Conservation (phyloP, 1,284 basidiomycete species). For the Gomphus bonarii region DNA sequence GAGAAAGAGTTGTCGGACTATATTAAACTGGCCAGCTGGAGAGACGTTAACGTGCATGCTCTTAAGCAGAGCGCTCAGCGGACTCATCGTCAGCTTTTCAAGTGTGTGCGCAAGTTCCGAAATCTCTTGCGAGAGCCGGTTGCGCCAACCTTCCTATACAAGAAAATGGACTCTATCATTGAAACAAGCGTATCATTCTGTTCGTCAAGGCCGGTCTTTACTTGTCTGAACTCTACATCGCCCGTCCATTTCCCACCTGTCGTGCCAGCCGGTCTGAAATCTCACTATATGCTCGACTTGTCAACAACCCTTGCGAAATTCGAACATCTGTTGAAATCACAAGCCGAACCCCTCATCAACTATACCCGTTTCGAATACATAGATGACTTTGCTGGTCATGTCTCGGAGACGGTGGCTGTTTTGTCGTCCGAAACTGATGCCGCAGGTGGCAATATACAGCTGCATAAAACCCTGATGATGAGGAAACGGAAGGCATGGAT, state of each 20-base stretch:
- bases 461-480: slow-evolving; percentile 66
- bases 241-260: slow-evolving; percentile 13
- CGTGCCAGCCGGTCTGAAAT: slow-evolving; percentile 10
- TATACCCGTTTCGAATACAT: slow-evolving; percentile 31
- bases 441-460: slow-evolving; percentile 57
- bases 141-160: slow-evolving; percentile 20
- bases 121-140: slow-evolving; percentile 76
- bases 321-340: slow-evolving; percentile 27
- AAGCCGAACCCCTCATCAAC: slow-evolving; percentile 30
- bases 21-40: slow-evolving; percentile 97
- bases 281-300: slow-evolving; percentile 33
- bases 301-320: slow-evolving; percentile 40
- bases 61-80: slow-evolving; percentile 86
- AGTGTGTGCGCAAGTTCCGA: slow-evolving; percentile 87
- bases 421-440: slow-evolving; percentile 41
- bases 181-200: background rate
- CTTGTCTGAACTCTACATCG: background rate
- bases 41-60: slow-evolving; percentile 93
- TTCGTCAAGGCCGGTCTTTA: background rate
- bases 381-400: slow-evolving; percentile 62
- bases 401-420: slow-evolving; percentile 59
- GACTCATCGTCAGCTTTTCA: slow-evolving; percentile 89
- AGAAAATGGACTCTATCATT: background rate
- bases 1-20: slow-evolving; percentile 81
- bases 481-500: slow-evolving; percentile 90